Evolutionary conservation across 208 protist species (phyloP), one percentile per base, ranked within the genome.

Genomic region (Crithidia bombi): DNA sequence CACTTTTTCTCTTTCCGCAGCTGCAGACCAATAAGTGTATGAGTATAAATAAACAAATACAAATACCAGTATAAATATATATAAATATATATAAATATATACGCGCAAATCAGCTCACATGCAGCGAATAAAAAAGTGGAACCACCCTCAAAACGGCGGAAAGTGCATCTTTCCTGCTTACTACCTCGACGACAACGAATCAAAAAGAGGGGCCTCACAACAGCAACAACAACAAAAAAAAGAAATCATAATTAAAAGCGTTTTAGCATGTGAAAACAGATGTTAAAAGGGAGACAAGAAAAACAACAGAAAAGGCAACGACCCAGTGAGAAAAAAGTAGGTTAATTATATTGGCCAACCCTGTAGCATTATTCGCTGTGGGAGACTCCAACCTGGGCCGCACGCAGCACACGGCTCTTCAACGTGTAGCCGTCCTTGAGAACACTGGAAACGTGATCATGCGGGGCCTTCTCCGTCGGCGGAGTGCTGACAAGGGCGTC

Each of bases 391-490:
- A 98, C 95, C 73, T 98, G 95, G 3, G 93, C 86, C 58, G 95
- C 85, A 26, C 95, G 88, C 35, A 98, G 86, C 15, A 97, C 79
- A 49, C 95, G 85, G 33, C 75, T 79, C 58, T 94, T 91, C 26
- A 97, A 79, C 23, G 67, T 94, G 79, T 96, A 98, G 35, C 95
- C 95, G 50, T 82, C 84, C 79, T 97, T 97, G n/a, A 98, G 65
- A 7, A 98, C 86, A 39, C 81, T 70, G 6, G 88, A 89, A 25
- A 98, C 77, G 28, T 76, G 79, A 38, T 90, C 89, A 5, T 33
- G 26, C 5, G 86, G 85, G 11, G 73, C 46, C 35, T 81, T 65
- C 6, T 85, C 82, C 0, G 82, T 91, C 6, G 83, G 58, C 12
- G 92, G 82, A 33, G 81, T 87, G 57, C 86, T 91, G 25, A 95